A percentile compares a stretch with the other conserved stretches of the same genome.
These are phyloP conservation scores for Fusarium aywerte DNA, from an alignment of 2,329 filamentous ascomycete species.

Conservation along the genomic window DNA sequence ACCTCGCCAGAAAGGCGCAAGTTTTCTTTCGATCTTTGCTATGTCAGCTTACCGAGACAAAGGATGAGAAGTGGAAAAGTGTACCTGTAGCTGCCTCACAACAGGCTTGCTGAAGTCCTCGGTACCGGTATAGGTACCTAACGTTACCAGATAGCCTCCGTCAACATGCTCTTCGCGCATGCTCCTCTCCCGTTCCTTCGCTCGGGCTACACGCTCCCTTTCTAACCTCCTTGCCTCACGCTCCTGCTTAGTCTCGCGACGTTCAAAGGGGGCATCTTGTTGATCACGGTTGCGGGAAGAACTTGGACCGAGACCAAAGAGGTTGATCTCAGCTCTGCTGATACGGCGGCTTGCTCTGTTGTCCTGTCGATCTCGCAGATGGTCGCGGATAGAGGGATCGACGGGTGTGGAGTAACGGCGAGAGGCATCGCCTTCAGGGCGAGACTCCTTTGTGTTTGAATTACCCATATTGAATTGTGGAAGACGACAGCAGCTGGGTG, in stretches of 20 bases:
- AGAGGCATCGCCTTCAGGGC: constrained; percentile 44
- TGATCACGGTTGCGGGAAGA: constrained; percentile 54
- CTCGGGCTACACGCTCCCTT: constrained; percentile 77
- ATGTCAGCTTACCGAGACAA: constrained; percentile 30
- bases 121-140: constrained; percentile 89
- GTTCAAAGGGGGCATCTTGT: constrained; percentile 63
- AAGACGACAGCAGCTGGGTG: constrained; percentile 16
- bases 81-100: constrained; percentile 90
- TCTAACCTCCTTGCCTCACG: constrained; percentile 87
- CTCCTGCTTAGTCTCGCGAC: constrained; percentile 90
- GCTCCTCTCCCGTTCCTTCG: constrained; percentile 89
- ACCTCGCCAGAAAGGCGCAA: constrained; percentile 96
- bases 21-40: constrained; percentile 84
- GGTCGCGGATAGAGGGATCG: constrained; percentile 42
- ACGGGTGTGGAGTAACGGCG: constrained; percentile 40
- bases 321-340: constrained; percentile 59
- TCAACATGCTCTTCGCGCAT: constrained; percentile 93
- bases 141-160: constrained; percentile 91
- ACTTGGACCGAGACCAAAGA: constrained; percentile 57
- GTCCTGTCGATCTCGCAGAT: constrained; percentile 33
- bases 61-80: constrained; percentile 25
- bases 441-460: constrained; percentile 55
- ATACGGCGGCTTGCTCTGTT: constrained; percentile 45
- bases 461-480: constrained; percentile 52
- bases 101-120: constrained; percentile 93